Conservation (phyloP, 805 yeast genomes). For the Monosporozyma yasuniensis region DNA sequence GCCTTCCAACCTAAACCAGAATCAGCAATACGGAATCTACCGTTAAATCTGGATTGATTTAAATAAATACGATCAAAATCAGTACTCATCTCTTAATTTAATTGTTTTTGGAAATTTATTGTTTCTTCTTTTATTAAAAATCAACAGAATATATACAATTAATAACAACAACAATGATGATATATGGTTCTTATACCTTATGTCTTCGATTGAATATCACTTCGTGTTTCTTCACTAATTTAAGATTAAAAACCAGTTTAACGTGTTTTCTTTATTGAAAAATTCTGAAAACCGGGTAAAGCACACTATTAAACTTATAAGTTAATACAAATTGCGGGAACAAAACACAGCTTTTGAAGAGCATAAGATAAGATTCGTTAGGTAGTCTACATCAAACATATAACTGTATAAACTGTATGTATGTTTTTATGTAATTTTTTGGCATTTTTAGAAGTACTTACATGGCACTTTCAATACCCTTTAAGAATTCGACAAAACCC, state of each 20-base stretch:
- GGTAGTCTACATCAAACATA: neutral
- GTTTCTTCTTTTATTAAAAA: neutral
- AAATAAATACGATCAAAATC: slow-evolving; percentile 88
- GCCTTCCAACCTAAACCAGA: slow-evolving; percentile 98
- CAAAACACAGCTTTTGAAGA: neutral
- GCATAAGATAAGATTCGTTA: neutral
- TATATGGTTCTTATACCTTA: neutral
- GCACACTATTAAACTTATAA: neutral
- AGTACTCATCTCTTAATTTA: slow-evolving; percentile 29
- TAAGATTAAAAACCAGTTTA: neutral
- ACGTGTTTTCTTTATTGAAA: neutral
- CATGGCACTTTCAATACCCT: slow-evolving; percentile 27
- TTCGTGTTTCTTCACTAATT: neutral
- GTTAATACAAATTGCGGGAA: no score
- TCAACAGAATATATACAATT: neutral
- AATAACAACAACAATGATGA: neutral
- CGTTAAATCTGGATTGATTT: slow-evolving; percentile 75
- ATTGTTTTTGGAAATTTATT: neutral
- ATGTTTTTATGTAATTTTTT: neutral
- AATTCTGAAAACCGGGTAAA: neutral
- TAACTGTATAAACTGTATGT: no score
- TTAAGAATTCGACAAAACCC: slow-evolving; percentile 55
- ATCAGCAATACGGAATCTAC: slow-evolving; percentile 89
- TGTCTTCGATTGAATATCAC: neutral
- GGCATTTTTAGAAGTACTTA: neutral